Base-by-base conservation (phyloP, 2,329 filamentous ascomycete genomes). In the Botryotinia calthae region DNA sequence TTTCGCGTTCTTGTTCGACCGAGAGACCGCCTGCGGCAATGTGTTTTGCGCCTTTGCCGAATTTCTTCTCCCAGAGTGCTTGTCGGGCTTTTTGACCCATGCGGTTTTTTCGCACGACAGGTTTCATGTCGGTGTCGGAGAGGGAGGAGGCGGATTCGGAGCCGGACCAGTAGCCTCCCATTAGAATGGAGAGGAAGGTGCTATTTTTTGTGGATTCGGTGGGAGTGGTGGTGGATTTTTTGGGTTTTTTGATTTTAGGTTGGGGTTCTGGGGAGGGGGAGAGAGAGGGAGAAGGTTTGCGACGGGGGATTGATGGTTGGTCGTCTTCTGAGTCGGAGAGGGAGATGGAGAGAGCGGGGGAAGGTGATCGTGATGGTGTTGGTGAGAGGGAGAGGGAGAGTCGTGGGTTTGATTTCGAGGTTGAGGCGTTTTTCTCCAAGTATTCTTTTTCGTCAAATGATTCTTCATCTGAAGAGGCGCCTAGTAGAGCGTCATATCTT, bases 21-120 rank as follows among this genome's bases (percentile, higher is more conserved):
- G 66, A 68, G 12, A 68, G 51, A 7, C 71, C 62, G 4, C 79
- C 80, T 7, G 73, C 74, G 62, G 77, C 77, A 31, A 81, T 78
- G 73, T 81, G 80, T 61, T 81, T 81, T 1, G 93, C 93, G 75
- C 87, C 86, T 22, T 86, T 85, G 67, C 92, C 92, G 80, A 87
- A 95, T 80, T 95, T 95, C 83, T 93, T 91, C 83, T 95, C 93
- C 85, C 90, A 92, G 73, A 96, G 91, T 37, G 90, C 88, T 79
- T 93, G 91, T 14, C 93, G 88, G n/a, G 91, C 92, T 61, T 90
- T 87, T 82, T 97, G 93, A 5, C 93, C 93, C 64, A 89, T 86
- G 34, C 92, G 86, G 78, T 95, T 95, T 82, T 94, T 95, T 77
- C 89, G 88, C 0, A 85, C 82, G 7, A 85, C 85, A 9, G 87